These are phyloP conservation scores for Escallonia rubra DNA, from an alignment of 129 eudicot species.

Conservation along the genomic window DNA sequence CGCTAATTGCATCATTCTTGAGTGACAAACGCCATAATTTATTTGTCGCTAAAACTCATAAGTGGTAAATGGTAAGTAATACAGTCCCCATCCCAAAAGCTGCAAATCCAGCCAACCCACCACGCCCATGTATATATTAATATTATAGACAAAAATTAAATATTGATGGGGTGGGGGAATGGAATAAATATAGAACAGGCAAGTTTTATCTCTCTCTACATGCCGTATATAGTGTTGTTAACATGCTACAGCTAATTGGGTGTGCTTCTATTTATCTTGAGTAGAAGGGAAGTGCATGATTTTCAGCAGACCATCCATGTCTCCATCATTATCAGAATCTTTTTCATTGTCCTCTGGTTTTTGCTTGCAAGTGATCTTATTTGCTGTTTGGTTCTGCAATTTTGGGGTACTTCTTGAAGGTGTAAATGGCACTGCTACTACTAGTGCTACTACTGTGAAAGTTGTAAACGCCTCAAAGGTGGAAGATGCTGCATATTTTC, in stretches of 20 bases:
- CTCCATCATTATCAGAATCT: background rate
- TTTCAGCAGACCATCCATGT: background rate
- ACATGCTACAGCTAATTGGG: background rate
- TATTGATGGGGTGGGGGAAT: background rate
- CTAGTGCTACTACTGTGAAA: slow-evolving; percentile 30
- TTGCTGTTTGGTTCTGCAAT: slow-evolving; percentile 9
- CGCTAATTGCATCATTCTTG: too few species aligned
- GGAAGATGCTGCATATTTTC: slow-evolving; percentile 72
- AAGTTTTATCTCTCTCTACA: too few species aligned
- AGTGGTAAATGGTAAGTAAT: too few species aligned
- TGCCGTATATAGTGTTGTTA: too few species aligned
- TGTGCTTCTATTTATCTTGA: too few species aligned
- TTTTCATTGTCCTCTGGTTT: background rate
- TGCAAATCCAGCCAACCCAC: background rate
- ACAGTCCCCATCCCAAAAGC: background rate
- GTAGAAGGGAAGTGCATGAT: background rate
- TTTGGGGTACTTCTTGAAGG: background rate
- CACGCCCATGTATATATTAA: background rate
- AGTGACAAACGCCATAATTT: too few species aligned
- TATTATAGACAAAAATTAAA: background rate
- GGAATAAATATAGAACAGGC: background rate
- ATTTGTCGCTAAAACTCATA: too few species aligned
- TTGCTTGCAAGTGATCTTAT: background rate
- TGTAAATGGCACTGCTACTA: slow-evolving; percentile 26
- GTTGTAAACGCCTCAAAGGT: slow-evolving; percentile 73